These are phyloP conservation scores for Senna tora DNA, from an alignment of 306 rosid species.

Conservation along the genomic window DNA sequence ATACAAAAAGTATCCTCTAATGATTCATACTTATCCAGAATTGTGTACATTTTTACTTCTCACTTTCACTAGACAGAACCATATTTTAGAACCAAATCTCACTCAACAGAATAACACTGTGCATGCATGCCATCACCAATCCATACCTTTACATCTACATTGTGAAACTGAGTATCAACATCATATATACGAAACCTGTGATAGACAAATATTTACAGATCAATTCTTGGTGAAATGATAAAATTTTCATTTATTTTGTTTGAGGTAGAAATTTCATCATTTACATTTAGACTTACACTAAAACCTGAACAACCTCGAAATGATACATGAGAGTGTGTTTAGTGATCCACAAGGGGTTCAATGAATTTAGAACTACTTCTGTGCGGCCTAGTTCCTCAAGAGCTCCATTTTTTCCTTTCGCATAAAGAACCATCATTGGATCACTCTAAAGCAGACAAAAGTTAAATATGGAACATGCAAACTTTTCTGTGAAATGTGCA, in stretches of 20 bases:
- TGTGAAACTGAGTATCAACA: conserved; percentile 75
- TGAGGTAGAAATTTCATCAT: conserved; percentile 28
- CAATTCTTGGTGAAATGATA: conserved; percentile 30
- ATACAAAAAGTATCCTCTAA: conserved; percentile 5
- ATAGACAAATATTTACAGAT: conserved; percentile 12
- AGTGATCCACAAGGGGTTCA: conserved; percentile 71
- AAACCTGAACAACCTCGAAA: conserved; percentile 72
- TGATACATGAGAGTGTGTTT: conserved; percentile 63
- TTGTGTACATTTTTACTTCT: not conserved
- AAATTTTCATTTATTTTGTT: conserved; percentile 23
- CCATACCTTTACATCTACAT: conserved; percentile 68
- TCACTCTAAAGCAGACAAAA: conserved; percentile 59
- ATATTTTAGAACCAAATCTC: conserved; percentile 14
- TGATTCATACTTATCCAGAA: conserved; percentile 1
- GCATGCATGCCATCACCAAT: conserved; percentile 24
- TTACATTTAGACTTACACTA: conserved; percentile 67
- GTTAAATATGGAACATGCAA: conserved; percentile 23
- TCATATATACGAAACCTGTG: conserved; percentile 78
- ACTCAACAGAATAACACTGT: conserved; percentile 1
- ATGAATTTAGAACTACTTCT: conserved; percentile 71
- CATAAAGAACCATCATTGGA: conserved; percentile 68
- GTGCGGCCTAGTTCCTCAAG: conserved; percentile 76
- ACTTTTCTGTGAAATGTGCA: conserved; percentile 25
- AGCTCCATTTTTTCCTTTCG: conserved; percentile 70
- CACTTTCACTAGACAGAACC: not conserved